These are phyloP conservation scores for Amphibolis antarctica DNA, from an alignment of 106 monocot species.

Conservation along the genomic window DNA sequence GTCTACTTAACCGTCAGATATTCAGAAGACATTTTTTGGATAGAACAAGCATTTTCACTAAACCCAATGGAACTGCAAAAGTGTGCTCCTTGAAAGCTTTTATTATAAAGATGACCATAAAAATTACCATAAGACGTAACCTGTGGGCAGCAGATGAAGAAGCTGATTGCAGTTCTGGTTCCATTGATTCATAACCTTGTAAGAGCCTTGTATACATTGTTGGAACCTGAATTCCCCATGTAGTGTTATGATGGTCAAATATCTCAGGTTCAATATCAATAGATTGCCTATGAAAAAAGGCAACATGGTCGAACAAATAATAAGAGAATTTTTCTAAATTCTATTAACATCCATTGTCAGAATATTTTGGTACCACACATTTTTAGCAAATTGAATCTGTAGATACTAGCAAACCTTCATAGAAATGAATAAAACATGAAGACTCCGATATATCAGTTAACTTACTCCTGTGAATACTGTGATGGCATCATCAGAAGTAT, in stretches of 20 bases:
- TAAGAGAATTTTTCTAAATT: not conserved
- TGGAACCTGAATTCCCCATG: too few relatives aligned
- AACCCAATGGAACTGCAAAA: too few relatives aligned
- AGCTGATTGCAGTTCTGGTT: conserved; percentile 44
- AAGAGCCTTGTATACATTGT: conserved; percentile 86
- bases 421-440: not conserved
- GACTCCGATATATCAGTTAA: not conserved
- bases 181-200: conserved; percentile 92
- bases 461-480: conserved; percentile 94
- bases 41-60: too few relatives aligned
- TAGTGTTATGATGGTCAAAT: too few relatives aligned
- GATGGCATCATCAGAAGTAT: conserved; percentile 48
- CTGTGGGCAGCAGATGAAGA: conserved; percentile 77
- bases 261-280: too few relatives aligned
- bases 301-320: not conserved
- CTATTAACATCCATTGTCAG: not conserved
- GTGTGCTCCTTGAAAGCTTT: not conserved
- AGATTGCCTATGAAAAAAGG: too few relatives aligned
- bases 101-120: not conserved
- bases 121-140: conserved; percentile 85
- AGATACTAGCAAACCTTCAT: not conserved
- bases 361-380: not conserved
- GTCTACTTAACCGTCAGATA: too few relatives aligned
- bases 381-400: not conserved
- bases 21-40: too few relatives aligned